Evolutionary conservation across 495 filamentous ascomycete species (phyloP), one percentile per base, ranked within the genome.

Genomic region (Eremomyces bilateralis): DNA sequence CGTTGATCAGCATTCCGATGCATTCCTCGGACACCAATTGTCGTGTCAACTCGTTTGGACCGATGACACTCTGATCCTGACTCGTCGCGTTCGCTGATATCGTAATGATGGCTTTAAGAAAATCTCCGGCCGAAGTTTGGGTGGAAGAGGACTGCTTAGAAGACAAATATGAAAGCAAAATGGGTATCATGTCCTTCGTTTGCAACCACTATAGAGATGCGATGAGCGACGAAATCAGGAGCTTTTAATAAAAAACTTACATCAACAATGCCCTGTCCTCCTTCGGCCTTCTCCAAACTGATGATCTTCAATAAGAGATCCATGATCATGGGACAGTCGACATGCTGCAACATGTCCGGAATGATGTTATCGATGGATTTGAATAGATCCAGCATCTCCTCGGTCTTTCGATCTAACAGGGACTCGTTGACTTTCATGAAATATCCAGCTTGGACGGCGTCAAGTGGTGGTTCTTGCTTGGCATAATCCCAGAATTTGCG

Each of bases 381-480:
- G 42, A 95, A 65, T 32, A 95, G 70, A 12, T 73, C 72, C 29
- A 99, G 56, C 82, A 94, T 95, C 40, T 93, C 84, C 42, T 83
- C 77, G 20, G 90, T 94, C 65, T 95, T 95, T 54, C 83, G 90
- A 53, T 94, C 90, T 35, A 99, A 72, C 13, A 99, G 57, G 2
- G 82, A 73, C 52, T 99, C 88, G 56, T 94, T 95, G 43, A 99
- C 81, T 50, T 95, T 99, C 12, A 88, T 95, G 51, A 99, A 99
- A 44, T 95, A 95, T 42, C 84, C 82, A 4, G 88, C 88, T 56
- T 93, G 84, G 1, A 92, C 61, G 17, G 83, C 74, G 50, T 95
- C 85, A 33, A 99, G 64, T 12, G 84, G 80, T 15, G 80, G 57
- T 3, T 76, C 60, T 15, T 72, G 66, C 45, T 78, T 77, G 34